These are phyloP conservation scores for Rubia balearica DNA, from an alignment of 305 asterid genomes.

Conservation along the genomic window DNA sequence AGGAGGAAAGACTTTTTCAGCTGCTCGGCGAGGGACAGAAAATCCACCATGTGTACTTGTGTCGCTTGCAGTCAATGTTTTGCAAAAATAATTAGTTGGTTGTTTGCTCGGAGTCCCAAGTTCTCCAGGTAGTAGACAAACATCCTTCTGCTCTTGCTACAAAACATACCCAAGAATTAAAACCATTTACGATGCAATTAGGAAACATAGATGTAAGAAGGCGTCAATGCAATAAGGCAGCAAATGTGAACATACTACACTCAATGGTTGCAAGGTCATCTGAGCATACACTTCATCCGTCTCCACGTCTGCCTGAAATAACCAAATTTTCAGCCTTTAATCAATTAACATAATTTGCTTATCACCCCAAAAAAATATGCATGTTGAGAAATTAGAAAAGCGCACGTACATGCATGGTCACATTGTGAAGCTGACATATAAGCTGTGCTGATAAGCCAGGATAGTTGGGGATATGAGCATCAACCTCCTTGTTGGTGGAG, in stretches of 20 bases:
- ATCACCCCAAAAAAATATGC: background rate
- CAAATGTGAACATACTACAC: slow-evolving; percentile 42
- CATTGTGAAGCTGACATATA: slow-evolving; percentile 90
- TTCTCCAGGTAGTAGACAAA: slow-evolving; percentile 78
- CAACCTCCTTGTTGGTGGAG: slow-evolving; percentile 87
- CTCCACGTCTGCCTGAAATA: slow-evolving; percentile 83
- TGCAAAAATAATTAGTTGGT: slow-evolving; percentile 87
- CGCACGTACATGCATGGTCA: slow-evolving; percentile 86
- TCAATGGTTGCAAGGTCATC: slow-evolving; percentile 93
- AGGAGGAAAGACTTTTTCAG: slow-evolving; percentile 97
- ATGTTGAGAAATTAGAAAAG: background rate
- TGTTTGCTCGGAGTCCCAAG: slow-evolving; percentile 86
- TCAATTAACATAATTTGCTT: background rate
- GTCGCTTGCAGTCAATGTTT: slow-evolving; percentile 87
- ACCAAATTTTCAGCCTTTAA: slow-evolving; percentile 6
- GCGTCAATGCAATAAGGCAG: background rate
- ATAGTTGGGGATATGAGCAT: slow-evolving; percentile 76
- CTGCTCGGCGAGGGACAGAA: slow-evolving; percentile 97
- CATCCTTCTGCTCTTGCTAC: slow-evolving; percentile 95
- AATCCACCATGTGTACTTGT: slow-evolving; percentile 98
- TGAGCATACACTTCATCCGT: slow-evolving; percentile 97
- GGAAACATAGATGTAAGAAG: slow-evolving; percentile 12
- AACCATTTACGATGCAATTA: slow-evolving; percentile 10
- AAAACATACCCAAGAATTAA: slow-evolving; percentile 13
- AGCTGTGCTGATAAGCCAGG: slow-evolving; percentile 89